Evolutionary conservation across 768 basidiomycete species (phyloP).

Genomic region (Suillus americanus): DNA sequence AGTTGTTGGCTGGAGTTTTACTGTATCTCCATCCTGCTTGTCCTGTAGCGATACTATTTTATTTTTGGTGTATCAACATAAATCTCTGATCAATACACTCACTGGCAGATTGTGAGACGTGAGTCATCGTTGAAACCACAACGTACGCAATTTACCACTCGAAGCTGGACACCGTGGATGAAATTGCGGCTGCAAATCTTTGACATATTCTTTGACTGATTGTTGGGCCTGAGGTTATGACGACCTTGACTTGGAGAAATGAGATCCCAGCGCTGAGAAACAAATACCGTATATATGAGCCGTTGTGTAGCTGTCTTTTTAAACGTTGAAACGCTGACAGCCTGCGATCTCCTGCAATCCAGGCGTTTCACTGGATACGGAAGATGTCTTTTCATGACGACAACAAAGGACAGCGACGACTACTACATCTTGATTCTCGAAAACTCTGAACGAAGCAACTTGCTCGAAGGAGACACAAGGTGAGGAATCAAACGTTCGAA

Average conservation of each 20-base stretch:
- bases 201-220: not conserved
- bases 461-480: not conserved
- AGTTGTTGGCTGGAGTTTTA: not conserved
- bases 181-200: not conserved
- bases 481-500: too few relatives aligned
- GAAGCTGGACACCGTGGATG: not conserved
- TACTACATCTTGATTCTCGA: too few relatives aligned
- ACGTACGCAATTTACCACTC: not conserved
- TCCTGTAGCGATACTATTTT: not conserved
- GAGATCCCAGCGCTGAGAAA: not conserved
- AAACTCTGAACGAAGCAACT: too few relatives aligned
- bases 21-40: not conserved
- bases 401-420: too few relatives aligned
- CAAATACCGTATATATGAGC: too few relatives aligned
- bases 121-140: not conserved
- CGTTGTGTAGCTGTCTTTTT: too few relatives aligned
- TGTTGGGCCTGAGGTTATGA: not conserved
- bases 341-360: too few relatives aligned
- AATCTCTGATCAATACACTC: not conserved
- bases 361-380: too few relatives aligned
- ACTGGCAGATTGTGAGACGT: not conserved
- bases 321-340: too few relatives aligned
- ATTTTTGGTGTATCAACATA: not conserved
- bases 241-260: not conserved
- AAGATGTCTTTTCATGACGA: too few relatives aligned